phyloP scores from a whole-genome alignment of 768 basidiomycete species.

The Favolaschia claudopus region DNA sequence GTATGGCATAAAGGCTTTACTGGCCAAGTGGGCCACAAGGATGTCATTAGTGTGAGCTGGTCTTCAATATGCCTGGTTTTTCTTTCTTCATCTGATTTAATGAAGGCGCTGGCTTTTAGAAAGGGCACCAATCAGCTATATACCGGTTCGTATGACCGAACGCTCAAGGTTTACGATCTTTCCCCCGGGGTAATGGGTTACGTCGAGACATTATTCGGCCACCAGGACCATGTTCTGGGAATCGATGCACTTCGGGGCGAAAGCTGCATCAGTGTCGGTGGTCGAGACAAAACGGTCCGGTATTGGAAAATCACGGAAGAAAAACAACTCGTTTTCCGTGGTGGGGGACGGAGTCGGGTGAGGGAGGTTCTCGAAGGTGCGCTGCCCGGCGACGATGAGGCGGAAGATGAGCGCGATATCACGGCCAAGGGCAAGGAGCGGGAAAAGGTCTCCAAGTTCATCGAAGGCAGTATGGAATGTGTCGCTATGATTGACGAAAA shows the following conservation, averaged over 20 bases:
- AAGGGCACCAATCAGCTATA: slow-evolving; percentile 80
- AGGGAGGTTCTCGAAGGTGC: slow-evolving; percentile 85
- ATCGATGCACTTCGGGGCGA: slow-evolving; percentile 86
- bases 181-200: slow-evolving; percentile 82
- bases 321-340: slow-evolving; percentile 93
- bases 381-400: slow-evolving; percentile 65
- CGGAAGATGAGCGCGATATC: slow-evolving; percentile 41
- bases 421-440: slow-evolving; percentile 40
- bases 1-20: slow-evolving; percentile 83
- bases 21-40: slow-evolving; percentile 76
- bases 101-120: slow-evolving; percentile 75
- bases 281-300: slow-evolving; percentile 88
- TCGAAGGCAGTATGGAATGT: slow-evolving; percentile 92
- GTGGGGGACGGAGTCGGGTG: slow-evolving; percentile 86
- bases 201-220: slow-evolving; percentile 96
- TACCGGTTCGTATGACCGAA: slow-evolving; percentile 84
- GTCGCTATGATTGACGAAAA: slow-evolving; percentile 96
- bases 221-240: slow-evolving; percentile 86
- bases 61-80: not conserved
- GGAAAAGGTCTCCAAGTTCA: slow-evolving; percentile 56
- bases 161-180: slow-evolving; percentile 86
- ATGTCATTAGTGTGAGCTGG: slow-evolving; percentile 44
- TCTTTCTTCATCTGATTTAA: slow-evolving; percentile 2
- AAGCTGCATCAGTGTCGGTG: slow-evolving; percentile 86
- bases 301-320: slow-evolving; percentile 98